Conservation (phyloP, 805 yeast genomes). For the Candida koratica region DNA sequence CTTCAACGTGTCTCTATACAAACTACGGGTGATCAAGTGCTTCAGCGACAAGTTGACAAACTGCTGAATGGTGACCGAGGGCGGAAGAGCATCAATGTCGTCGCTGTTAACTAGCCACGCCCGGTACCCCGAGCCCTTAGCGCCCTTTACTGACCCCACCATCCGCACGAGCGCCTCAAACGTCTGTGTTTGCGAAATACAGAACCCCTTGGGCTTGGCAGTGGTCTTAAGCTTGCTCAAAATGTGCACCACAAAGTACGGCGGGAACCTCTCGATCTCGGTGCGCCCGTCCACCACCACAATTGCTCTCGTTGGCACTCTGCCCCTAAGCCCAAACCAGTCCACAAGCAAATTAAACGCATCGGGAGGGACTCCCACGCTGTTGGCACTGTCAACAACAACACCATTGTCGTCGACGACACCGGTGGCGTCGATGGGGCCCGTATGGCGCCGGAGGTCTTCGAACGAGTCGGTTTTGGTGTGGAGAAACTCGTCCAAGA, state of each 20-base stretch:
- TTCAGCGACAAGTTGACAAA: constrained; percentile 29
- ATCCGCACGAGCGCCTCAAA: constrained; percentile 31
- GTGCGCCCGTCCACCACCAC: constrained; percentile 23
- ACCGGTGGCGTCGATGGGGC: constrained; percentile 44
- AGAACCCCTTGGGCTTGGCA: constrained; percentile 15
- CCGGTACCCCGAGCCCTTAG: constrained; percentile 21
- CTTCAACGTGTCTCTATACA: constrained; percentile 23
- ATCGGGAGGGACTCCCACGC: constrained; percentile 35
- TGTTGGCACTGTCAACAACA: constrained; percentile 27
- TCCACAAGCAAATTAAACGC: constrained; percentile 42
- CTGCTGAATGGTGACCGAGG: constrained; percentile 20
- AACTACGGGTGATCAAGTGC: constrained; percentile 23
- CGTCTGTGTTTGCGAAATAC: constrained; percentile 31
- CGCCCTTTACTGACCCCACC: constrained; percentile 20
- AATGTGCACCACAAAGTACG: constrained; percentile 33
- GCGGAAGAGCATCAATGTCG: constrained; percentile 21
- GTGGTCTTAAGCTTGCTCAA: constrained; percentile 19
- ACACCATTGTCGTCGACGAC: constrained; percentile 46
- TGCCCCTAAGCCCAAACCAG: constrained; percentile 53
- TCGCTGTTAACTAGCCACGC: constrained; percentile 36
- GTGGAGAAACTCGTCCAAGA: constrained; percentile 40
- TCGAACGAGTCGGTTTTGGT: constrained; percentile 24
- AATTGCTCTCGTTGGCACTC: constrained; percentile 31
- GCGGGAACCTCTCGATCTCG: constrained; percentile 35
- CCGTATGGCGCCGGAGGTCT: constrained; percentile 30